Evolutionary conservation across 2,329 filamentous ascomycete species (phyloP), one percentile per base, ranked within the genome.

Genomic region (Sarocladiaceae sp.): DNA sequence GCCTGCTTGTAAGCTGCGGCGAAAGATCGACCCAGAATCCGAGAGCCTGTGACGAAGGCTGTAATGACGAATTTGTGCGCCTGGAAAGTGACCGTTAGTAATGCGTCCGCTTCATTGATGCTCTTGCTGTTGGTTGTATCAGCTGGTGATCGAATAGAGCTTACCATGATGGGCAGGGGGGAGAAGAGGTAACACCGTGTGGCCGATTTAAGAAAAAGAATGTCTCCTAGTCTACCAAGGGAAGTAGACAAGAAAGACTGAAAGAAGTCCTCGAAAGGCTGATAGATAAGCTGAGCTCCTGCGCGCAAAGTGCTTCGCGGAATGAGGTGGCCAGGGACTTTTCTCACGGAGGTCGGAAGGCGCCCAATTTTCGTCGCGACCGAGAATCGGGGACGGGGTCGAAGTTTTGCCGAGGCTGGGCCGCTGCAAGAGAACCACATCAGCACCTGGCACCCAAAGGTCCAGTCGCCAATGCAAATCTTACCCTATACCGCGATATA

Each of bases 1-100:
- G 93, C 93, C 73, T 98, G 93, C 64, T 88, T 89, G 72, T 94
- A 98, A 53, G 93, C 93, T 70, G 96, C 93, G 58, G 82, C 73
- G 63, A 97, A 93, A 57, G 93, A 90, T 55, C 90, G 88, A 52
- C 90, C 89, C 64, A 98, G 80, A 55, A 97, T 93, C 57, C 93
- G 88, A 50, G 82, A 79, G 72, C 91, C 91, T 59, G 88, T 89
- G 54, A 97, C 65, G 68, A 96, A 82, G 68, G 95, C 89, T 70
- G 88, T 88, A 72, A 98, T 83, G 68, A 96, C 61, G 53, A 67
- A 85, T 59, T 89, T 87, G 73, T 97, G 88, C 64, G 91, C 91
- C 91, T 95, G 32, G n/a, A 7, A 10, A 33, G 15, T 33, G 9
- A 33, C 16, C 9, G 32, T 33, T 15, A 33, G 26, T 29, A 24